Conservation (phyloP, 1,284 basidiomycete genomes). For the Trichosporon faecale region DNA sequence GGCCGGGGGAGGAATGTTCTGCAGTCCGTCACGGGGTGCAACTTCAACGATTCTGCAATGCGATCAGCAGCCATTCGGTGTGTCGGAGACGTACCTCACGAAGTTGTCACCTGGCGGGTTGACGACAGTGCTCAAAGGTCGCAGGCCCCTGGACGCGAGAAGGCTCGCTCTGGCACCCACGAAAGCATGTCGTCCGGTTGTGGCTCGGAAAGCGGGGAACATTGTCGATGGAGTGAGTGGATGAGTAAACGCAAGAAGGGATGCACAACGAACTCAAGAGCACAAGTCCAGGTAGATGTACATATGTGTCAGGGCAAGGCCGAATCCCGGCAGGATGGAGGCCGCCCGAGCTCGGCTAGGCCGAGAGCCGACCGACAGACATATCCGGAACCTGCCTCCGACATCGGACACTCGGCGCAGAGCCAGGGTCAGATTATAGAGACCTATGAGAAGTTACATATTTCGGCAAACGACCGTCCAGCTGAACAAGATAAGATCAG, state of each 20-base stretch:
- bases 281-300: neutral
- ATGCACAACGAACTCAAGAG: neutral
- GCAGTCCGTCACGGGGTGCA: constrained; percentile 85
- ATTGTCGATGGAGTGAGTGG: neutral
- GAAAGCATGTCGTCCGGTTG: neutral
- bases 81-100: constrained; percentile 9
- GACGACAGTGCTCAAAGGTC: neutral
- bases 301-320: neutral
- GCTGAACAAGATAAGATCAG: constrained; percentile 20
- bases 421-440: neutral
- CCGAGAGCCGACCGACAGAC: neutral
- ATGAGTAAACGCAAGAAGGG: neutral
- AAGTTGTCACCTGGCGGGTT: constrained; percentile 9
- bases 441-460: constrained; percentile 10
- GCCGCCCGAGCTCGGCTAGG: neutral
- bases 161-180: neutral
- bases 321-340: neutral
- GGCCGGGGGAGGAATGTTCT: constrained; percentile 73
- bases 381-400: neutral
- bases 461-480: constrained; percentile 25
- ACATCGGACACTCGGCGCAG: neutral
- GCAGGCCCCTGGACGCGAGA: neutral
- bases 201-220: neutral
- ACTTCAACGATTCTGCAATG: constrained; percentile 74
- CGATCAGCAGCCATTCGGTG: neutral